These are phyloP conservation scores for Cercospora citrullina DNA, from an alignment of 2,329 filamentous ascomycete species.

Conservation along the genomic window DNA sequence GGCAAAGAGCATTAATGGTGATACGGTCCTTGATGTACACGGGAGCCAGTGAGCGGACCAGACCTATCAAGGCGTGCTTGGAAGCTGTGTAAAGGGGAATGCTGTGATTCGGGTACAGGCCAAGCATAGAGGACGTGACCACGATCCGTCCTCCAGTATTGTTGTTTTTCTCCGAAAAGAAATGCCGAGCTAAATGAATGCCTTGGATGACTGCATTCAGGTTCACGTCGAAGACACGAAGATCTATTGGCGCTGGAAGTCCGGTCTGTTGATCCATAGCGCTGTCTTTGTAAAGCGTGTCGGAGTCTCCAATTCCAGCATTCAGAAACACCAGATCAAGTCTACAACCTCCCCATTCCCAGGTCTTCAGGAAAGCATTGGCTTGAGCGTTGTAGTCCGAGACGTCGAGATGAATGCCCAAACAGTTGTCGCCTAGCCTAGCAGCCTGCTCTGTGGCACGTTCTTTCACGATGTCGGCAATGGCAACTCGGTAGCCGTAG, in stretches of 20 bases:
- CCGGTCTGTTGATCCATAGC: slow-evolving; percentile 30
- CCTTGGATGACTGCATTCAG: slow-evolving; percentile 46
- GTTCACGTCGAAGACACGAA: slow-evolving; percentile 44
- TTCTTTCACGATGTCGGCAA: slow-evolving; percentile 24
- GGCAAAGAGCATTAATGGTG: slow-evolving; percentile 41
- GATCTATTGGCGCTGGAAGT: slow-evolving; percentile 40
- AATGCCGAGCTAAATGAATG: slow-evolving; percentile 47
- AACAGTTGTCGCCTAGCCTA: slow-evolving; percentile 24
- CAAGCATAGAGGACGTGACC: slow-evolving; percentile 36
- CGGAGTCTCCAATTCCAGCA: slow-evolving; percentile 46
- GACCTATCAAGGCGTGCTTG: slow-evolving; percentile 35
- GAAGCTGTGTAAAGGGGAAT: slow-evolving; percentile 27
- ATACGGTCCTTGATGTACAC: slow-evolving; percentile 38
- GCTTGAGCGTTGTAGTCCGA: slow-evolving; percentile 43
- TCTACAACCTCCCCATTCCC: slow-evolving; percentile 44
- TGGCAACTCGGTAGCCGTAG: slow-evolving; percentile 26
- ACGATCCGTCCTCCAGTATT: slow-evolving; percentile 43
- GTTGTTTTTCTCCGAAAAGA: slow-evolving; percentile 41
- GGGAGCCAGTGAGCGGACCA: slow-evolving; percentile 36
- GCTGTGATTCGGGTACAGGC: slow-evolving; percentile 26
- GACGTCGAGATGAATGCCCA: slow-evolving; percentile 38
- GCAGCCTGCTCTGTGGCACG: slow-evolving; percentile 21
- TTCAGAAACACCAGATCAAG: slow-evolving; percentile 48
- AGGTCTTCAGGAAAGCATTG: slow-evolving; percentile 43
- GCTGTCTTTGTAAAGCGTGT: slow-evolving; percentile 42